Evolutionary conservation across 2,329 filamentous ascomycete genomes (phyloP).

Genomic region (Graphilbum fragrans): DNA sequence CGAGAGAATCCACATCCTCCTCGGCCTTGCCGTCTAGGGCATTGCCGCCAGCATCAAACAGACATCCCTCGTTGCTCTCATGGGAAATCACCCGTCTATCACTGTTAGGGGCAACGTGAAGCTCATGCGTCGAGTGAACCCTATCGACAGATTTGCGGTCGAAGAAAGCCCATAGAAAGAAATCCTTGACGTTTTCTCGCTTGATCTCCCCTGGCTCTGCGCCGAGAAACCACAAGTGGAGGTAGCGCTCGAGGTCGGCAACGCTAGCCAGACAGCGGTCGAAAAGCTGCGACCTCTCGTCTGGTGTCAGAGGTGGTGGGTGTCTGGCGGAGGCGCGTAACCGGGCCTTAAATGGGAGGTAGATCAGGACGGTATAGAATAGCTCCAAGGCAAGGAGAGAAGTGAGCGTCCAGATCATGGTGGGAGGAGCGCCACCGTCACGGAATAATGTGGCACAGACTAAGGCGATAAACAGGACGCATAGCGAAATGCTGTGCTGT

Average conservation of each 20-base stretch:
- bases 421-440: neutral
- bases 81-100: constrained; percentile 5
- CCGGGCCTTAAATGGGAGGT: constrained; percentile 25
- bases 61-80: neutral
- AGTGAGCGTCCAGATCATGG: constrained; percentile 8
- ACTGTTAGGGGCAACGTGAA: constrained; percentile 3
- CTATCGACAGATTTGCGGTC: too few species aligned
- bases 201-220: constrained; percentile 43
- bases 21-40: neutral
- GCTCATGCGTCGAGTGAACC: too few species aligned
- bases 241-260: constrained; percentile 40
- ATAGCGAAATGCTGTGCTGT: constrained; percentile 29
- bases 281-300: neutral
- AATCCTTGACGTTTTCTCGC: constrained; percentile 56
- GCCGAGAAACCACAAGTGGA: constrained; percentile 55
- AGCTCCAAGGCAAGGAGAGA: constrained; percentile 14
- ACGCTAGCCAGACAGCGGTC: constrained; percentile 36
- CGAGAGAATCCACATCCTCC: constrained; percentile 22
- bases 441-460: neutral
- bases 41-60: neutral
- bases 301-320: constrained; percentile 15
- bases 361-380: constrained; percentile 29
- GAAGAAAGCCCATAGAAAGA: constrained; percentile 57
- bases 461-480: constrained; percentile 16
- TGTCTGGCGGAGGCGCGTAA: constrained; percentile 26